Evolutionary conservation across 371 early-diverging fungal genomes (phyloP).

Genomic region (Mucor irregularis): DNA sequence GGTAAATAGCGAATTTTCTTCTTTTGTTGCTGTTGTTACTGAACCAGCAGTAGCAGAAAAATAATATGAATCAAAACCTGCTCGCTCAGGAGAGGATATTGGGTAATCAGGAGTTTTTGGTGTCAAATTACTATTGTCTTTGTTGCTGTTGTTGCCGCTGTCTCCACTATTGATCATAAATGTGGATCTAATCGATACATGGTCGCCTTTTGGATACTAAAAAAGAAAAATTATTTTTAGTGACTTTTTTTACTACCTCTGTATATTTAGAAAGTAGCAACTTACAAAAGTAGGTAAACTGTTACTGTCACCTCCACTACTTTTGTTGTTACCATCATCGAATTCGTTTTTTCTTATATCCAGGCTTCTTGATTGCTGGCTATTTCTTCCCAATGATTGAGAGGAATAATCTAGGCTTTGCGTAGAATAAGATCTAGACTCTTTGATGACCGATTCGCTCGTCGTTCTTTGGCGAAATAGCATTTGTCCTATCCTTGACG

Average conservation of each 20-base stretch:
- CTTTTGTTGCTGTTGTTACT: conserved; percentile 1
- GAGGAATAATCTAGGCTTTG: neutral
- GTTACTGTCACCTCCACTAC: neutral
- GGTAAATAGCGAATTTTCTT: conserved; percentile 7
- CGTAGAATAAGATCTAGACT: conserved; percentile 3
- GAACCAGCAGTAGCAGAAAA: conserved; percentile 1
- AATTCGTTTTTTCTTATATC: neutral
- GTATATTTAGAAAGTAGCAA: no score
- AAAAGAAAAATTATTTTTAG: neutral
- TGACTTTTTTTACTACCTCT: no score
- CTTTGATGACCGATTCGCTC: conserved; percentile 6
- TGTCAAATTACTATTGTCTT: no score
- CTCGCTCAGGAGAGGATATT: conserved; percentile 21
- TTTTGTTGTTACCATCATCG: neutral
- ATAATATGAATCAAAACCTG: conserved; percentile 14
- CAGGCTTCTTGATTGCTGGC: conserved; percentile 1
- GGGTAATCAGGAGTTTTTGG: conserved; percentile 11
- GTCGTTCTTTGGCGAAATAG: conserved; percentile 13
- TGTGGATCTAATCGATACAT: neutral
- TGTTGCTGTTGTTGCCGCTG: neutral
- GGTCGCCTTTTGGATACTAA: neutral
- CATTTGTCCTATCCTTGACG: conserved; percentile 16
- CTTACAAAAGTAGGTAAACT: no score
- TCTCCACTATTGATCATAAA: neutral
- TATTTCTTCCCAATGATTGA: neutral